Evolutionary conservation across 2,329 filamentous ascomycete genomes (phyloP), one percentile per base, ranked within the genome.

Genomic region (Colletotrichum agaves): DNA sequence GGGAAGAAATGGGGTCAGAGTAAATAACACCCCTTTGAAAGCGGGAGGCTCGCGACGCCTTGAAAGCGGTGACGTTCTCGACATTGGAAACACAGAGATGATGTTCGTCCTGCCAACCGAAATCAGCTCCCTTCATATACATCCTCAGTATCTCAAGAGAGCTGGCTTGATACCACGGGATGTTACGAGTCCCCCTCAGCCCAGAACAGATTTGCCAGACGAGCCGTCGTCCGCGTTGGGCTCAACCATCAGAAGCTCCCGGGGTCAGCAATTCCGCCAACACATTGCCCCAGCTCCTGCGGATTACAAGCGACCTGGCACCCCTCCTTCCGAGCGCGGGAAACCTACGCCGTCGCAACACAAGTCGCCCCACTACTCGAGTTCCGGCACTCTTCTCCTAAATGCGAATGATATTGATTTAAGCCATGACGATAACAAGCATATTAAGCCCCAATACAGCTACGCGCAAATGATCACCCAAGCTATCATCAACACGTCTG

Each of bases 391-490:
- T 17, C 76, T 85, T 71, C 72, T 85, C 53, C 79, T 85, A 77
- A 83, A 80, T 70, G 79, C 84, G 53, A 83, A 81, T 67, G 85
- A 88, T 69, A 88, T 94, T 60, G 92, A 96, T 78, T 87, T 94
- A 71, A 94, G 93, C 75, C 85, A 90, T 37, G 94, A 98, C 72
- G 88, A 90, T 33, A 93, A 94, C 71, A 92, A 92, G 76, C 93
- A 98, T 71, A 88, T 98, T 75, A 99, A 99, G 78, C 97, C 96
- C 2, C 93, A 94, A 50, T 97, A 93, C 78, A 98, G 95, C 78
- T 99, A 99, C 79, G 94, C 96, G 3, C 93, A 97, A 76, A 89
- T 99, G 84, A 99, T 99, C 71, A 96, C 94, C 0, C 96, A 98
- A 80, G 96, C 96, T 1, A 98, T 99, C 70, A 86, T 98, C 72